phyloP scores from a whole-genome alignment of 2,329 filamentous ascomycete species.

The Colletotrichum horii region DNA sequence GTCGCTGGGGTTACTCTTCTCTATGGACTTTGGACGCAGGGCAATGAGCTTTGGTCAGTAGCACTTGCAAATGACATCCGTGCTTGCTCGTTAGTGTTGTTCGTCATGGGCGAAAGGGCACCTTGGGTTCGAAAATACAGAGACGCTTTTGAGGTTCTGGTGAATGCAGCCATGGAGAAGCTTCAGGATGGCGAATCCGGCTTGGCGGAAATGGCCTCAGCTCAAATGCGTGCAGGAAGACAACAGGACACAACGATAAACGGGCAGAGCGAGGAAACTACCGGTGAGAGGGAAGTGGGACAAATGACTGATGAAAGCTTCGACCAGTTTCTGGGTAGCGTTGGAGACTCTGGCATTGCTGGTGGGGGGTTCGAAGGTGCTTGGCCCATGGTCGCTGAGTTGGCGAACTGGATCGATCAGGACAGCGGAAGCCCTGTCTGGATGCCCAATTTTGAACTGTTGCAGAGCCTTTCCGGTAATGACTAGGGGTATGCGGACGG shows the following conservation, averaged over 20 bases:
- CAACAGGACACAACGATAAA: background rate
- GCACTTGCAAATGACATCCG: slow-evolving; percentile 53
- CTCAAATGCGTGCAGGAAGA: background rate
- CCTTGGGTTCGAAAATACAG: slow-evolving; percentile 52
- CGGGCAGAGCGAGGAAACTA: background rate
- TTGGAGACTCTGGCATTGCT: background rate
- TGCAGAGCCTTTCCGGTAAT: slow-evolving; percentile 28
- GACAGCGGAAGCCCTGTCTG: slow-evolving; percentile 29
- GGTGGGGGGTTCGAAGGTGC: slow-evolving; percentile 20
- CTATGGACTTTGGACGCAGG: slow-evolving; percentile 45
- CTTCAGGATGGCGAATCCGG: slow-evolving; percentile 1
- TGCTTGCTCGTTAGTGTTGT: slow-evolving; percentile 52
- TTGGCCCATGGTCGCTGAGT: slow-evolving; percentile 32
- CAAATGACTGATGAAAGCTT: background rate
- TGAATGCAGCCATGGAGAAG: slow-evolving; percentile 37
- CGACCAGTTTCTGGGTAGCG: background rate
- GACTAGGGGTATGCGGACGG: background rate
- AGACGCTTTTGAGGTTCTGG: slow-evolving; percentile 51
- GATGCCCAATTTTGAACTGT: slow-evolving; percentile 34
- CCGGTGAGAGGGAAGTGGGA: background rate
- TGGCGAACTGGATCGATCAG: slow-evolving; percentile 35
- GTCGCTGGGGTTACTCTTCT: slow-evolving; percentile 45
- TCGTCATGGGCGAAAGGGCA: slow-evolving; percentile 54
- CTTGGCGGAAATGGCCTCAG: slow-evolving; percentile 11
- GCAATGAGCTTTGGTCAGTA: slow-evolving; percentile 51